A percentile compares a stretch with the other conserved stretches of the same genome.
phyloP scores from a whole-genome alignment of 2,329 filamentous ascomycete genomes.

The Cladosporium sp. region DNA sequence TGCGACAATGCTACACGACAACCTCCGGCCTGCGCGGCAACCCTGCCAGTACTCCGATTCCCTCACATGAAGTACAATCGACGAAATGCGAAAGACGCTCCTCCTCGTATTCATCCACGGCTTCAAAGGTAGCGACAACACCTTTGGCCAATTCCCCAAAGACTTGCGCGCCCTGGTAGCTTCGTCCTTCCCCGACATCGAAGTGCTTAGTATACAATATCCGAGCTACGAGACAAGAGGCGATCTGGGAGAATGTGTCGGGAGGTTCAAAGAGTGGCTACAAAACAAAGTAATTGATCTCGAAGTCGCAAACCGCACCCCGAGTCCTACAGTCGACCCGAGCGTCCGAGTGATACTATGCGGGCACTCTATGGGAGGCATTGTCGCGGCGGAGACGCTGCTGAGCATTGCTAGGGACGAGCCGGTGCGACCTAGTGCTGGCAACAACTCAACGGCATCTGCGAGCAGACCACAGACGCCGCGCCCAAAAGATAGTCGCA shows the following conservation, averaged over 20 bases:
- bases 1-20: conserved; percentile 10
- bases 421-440: conserved; percentile 35
- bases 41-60: neutral
- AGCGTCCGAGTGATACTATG: conserved; percentile 79
- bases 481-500: neutral
- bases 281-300: conserved; percentile 91
- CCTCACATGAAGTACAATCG: neutral
- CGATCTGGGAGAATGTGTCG: conserved; percentile 69
- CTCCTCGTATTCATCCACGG: conserved; percentile 84
- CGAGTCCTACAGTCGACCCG: conserved; percentile 82
- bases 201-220: conserved; percentile 69
- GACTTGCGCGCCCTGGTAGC: conserved; percentile 67
- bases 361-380: conserved; percentile 88
- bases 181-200: conserved; percentile 66
- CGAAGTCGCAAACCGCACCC: conserved; percentile 77
- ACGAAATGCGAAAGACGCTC: conserved; percentile 66
- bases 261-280: conserved; percentile 76
- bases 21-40: neutral
- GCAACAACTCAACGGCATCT: conserved; percentile 5
- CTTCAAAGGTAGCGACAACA: conserved; percentile 82
- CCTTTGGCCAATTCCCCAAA: conserved; percentile 74
- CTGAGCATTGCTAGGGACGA: conserved; percentile 71
- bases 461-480: conserved; percentile 18
- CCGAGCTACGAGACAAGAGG: conserved; percentile 81
- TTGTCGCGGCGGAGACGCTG: conserved; percentile 86